phyloP scores from a whole-genome alignment of 257 asterid genomes.

The Petunia secreta region DNA sequence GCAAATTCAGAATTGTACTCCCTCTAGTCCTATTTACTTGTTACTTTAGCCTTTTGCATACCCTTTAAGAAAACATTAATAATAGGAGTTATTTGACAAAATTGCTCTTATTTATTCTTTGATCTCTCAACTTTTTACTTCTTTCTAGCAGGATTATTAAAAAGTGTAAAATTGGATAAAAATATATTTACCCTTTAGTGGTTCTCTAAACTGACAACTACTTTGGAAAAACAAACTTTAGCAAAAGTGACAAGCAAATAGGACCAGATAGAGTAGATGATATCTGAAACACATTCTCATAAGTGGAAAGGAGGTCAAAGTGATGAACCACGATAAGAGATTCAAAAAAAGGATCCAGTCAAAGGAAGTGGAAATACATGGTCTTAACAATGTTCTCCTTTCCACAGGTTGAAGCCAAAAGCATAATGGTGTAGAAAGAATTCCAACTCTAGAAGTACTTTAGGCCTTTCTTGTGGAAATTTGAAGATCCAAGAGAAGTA shows the following conservation, averaged over 20 bases:
- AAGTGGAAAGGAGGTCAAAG: background rate
- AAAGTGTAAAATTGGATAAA: too few relatives aligned
- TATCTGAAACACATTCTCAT: background rate
- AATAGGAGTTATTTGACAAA: too few relatives aligned
- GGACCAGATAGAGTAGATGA: background rate
- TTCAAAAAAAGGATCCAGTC: constrained; percentile 12
- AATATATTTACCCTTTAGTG: too few relatives aligned
- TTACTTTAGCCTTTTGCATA: too few relatives aligned
- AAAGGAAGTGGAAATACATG: background rate
- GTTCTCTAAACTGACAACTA: too few relatives aligned
- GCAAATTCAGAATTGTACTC: background rate
- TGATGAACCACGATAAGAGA: background rate
- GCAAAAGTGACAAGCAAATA: too few relatives aligned
- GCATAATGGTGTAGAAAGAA: background rate
- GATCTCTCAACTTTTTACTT: too few relatives aligned
- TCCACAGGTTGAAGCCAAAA: background rate
- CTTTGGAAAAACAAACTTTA: too few relatives aligned
- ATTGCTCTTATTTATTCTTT: too few relatives aligned
- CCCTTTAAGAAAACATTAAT: too few relatives aligned
- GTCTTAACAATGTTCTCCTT: background rate
- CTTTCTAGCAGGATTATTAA: too few relatives aligned
- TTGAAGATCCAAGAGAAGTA: background rate
- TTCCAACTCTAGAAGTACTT: background rate
- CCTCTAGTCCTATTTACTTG: too few relatives aligned
- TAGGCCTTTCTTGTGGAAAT: background rate